A percentile compares a stretch with the other conserved stretches of the same genome.
Evolutionary conservation across 2,329 filamentous ascomycete genomes (phyloP).

Genomic region (Zasmidium cellare): DNA sequence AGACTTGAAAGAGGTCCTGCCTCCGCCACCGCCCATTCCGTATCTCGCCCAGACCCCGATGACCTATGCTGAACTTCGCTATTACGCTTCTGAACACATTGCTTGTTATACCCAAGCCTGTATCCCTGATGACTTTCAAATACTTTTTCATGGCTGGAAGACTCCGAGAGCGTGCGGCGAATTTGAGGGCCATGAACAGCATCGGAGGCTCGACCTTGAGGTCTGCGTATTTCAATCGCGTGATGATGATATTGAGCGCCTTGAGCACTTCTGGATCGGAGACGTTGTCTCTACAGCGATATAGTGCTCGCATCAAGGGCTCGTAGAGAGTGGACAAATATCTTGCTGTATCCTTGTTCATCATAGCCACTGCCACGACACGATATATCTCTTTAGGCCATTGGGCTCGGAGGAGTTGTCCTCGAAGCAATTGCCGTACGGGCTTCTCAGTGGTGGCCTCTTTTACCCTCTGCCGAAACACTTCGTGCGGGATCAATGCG

Average conservation of each 20-base stretch:
- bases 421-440: slow-evolving; percentile 26
- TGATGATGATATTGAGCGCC: slow-evolving; percentile 28
- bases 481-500: slow-evolving; percentile 24
- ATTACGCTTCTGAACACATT: slow-evolving; percentile 36
- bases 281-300: slow-evolving; percentile 32
- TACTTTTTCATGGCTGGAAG: slow-evolving; percentile 35
- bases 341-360: slow-evolving; percentile 18
- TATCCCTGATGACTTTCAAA: slow-evolving; percentile 25
- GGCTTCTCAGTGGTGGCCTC: slow-evolving; percentile 20
- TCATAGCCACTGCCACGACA: slow-evolving; percentile 33
- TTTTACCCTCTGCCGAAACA: slow-evolving; percentile 26
- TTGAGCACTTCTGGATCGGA: slow-evolving; percentile 31
- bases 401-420: slow-evolving; percentile 32
- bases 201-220: slow-evolving; percentile 24
- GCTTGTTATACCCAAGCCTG: slow-evolving; percentile 20
- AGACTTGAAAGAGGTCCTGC: slow-evolving; percentile 36
- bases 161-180: slow-evolving; percentile 34
- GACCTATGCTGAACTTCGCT: slow-evolving; percentile 40
- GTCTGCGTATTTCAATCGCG: slow-evolving; percentile 27
- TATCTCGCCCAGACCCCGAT: slow-evolving; percentile 37
- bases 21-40: slow-evolving; percentile 38
- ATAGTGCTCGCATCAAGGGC: slow-evolving; percentile 34
- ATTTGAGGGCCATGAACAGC: slow-evolving; percentile 33
- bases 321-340: slow-evolving; percentile 27
- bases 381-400: slow-evolving; percentile 31